phyloP scores from a whole-genome alignment of 306 rosid species.

The Vicia villosa region DNA sequence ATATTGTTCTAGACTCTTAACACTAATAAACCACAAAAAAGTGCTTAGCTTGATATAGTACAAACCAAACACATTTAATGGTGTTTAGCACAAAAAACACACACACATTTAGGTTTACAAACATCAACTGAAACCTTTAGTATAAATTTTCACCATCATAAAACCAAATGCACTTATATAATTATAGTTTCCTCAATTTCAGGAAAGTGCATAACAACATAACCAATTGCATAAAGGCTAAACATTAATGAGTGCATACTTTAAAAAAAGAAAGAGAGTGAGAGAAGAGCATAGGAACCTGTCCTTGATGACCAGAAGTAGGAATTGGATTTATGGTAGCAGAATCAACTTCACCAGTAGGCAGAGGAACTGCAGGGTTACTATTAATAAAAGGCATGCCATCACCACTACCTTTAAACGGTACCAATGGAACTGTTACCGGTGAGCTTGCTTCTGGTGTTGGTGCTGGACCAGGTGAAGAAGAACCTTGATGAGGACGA shows the following conservation, averaged over 20 bases:
- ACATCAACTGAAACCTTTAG: conserved; percentile 4
- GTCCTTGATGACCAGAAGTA: conserved; percentile 58
- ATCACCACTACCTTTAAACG: conserved; percentile 52
- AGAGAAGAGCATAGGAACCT: conserved; percentile 45
- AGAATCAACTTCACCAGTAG: conserved; percentile 95
- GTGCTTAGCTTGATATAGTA: neutral
- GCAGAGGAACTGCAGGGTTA: conserved; percentile 96
- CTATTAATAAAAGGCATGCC: conserved; percentile 87
- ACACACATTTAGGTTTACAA: conserved; percentile 1
- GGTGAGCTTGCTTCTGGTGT: conserved; percentile 54
- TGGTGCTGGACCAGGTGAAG: conserved; percentile 57
- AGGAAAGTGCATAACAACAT: conserved; percentile 13
- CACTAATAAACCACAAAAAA: neutral
- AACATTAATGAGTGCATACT: conserved; percentile 17
- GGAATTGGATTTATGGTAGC: conserved; percentile 83
- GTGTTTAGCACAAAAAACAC: conserved; percentile 13
- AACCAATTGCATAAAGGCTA: conserved; percentile 9
- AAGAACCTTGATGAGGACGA: conserved; percentile 61
- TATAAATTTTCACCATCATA: neutral
- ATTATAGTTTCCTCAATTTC: neutral
- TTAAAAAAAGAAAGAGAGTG: conserved; percentile 17
- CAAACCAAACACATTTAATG: neutral
- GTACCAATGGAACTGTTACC: conserved; percentile 56
- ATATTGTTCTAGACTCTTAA: no score
- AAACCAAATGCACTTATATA: neutral